Evolutionary conservation across 1,139 yeast species (phyloP).

Genomic region (Geotrichum europaeum): DNA sequence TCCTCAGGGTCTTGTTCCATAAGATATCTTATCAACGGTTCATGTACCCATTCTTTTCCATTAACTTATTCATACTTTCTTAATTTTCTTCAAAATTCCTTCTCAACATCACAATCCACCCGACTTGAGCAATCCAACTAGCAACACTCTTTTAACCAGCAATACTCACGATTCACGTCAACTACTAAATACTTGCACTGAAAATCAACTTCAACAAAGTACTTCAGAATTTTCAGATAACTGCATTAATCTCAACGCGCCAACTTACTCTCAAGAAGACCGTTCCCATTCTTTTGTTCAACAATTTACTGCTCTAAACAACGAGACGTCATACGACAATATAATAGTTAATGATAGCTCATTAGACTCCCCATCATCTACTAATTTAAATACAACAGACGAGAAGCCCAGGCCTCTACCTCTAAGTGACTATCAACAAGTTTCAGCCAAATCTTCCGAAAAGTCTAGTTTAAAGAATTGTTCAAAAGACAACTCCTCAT

Average conservation of each 20-base stretch:
- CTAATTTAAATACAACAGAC: constrained; percentile 1
- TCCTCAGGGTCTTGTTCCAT: background rate
- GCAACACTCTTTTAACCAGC: constrained; percentile 20
- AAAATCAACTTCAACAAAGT: background rate
- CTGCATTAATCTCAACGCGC: background rate
- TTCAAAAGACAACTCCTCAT: background rate
- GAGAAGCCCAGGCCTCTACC: background rate
- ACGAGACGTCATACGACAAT: background rate
- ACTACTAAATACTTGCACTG: background rate
- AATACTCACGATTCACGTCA: background rate
- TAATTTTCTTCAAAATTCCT: constrained; percentile 1
- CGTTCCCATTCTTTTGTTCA: background rate
- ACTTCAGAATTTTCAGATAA: background rate
- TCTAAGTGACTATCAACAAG: background rate
- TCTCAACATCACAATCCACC: background rate
- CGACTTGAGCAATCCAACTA: constrained; percentile 18
- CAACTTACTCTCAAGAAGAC: background rate
- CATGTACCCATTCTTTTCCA: background rate
- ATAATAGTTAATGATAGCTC: background rate
- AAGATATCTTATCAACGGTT: background rate
- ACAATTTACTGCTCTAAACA: background rate
- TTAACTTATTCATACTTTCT: too few relatives aligned
- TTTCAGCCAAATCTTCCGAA: background rate
- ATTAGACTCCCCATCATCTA: background rate
- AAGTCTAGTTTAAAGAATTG: background rate